Base-by-base conservation (phyloP, 768 basidiomycete genomes). In the Rhodosporidiobolus sp. region DNA sequence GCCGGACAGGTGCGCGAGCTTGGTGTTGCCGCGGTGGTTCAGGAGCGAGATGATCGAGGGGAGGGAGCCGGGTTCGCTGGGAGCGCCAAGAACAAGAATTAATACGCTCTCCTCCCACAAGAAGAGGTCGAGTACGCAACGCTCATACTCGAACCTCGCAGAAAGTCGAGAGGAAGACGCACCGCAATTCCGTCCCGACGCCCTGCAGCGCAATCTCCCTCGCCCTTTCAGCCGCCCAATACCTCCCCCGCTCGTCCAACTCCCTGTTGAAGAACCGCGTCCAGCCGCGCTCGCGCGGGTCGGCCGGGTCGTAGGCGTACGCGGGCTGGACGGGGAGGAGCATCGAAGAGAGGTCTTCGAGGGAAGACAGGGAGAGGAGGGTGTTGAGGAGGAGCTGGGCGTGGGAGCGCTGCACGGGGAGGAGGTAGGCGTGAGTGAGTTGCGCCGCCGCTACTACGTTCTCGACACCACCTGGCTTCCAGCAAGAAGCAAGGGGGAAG, bases 11-110 rank as follows among this genome's bases (percentile, higher is more conserved):
- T 46, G 24, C 32, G 54, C 60, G 53, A 43, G 38, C 54, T 71
- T 71, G 70, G 66, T 71, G 53, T 66, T 53, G 26, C 70, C 70
- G 11, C 70, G 57, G 64, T 64, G 66, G 54, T 71, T 71, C 24
- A 71, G 64, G 26, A 66, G 70, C 35, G 48, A 52, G 20, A 66
- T 53, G 45, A 71, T 50, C 5, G 22, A 16, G 3, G 52, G 48
- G 32, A 71, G 45, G 9, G 20, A 24, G 55, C 62, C 70, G 45
- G 63, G 52, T 55, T 72, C 70, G 12, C 70, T 71, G 43, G 14
- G 19, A 1, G 46, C 24, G 22, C 1, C 17, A 32, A 14, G 48
- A 16, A 32, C 49, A 32, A 28, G 38, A 12, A 24, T 30, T 6
- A 28, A n/a, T 16, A 7, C 28, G 9, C 48, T 8, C 16, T 28